Base-by-base conservation (phyloP, 2,329 filamentous ascomycete genomes). In the Rugonectria rugulosa region DNA sequence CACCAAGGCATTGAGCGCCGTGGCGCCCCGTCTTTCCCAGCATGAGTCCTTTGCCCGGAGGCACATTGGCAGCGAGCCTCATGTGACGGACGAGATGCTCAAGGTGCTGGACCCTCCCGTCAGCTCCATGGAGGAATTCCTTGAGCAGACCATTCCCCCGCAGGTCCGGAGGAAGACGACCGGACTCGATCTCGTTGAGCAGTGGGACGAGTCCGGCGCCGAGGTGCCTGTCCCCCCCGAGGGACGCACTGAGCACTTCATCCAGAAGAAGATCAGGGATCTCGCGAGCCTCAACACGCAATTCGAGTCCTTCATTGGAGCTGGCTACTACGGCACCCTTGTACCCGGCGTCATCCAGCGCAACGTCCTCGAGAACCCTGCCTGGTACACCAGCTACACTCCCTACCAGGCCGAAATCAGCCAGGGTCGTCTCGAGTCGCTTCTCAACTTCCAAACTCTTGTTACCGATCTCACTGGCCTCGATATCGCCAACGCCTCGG, bases 361-460 rank as follows among this genome's bases (percentile, higher is more conserved):
- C 68, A 97, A 97, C 71, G 85, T 97, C 11, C 80, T 98, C 47
- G 92, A 98, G 80, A 94, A 89, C 73, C 93, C 94, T 9, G 92
- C 89, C 6, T 98, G 94, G 94, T 98, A 98, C 75, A 98, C 94
- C 40, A 97, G 92, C 78, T 98, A 97, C 75, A 97, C 94, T 0
- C 94, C 94, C 15, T 98, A 97, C 76, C 94, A 98, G 77, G 90
- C 94, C 4, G 94, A 98, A 77, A 97, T 97, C 79, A 97, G 92
- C 72, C 94, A 98, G 77, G 94, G 94, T 24, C 87, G 94, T 48
- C 77, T 98, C 58, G 92, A 97, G 79, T 96, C 92, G 4, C 80
- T 97, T 42, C 80, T 98, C 59, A 98, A 97, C 80, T 98, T 92
- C 79, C 94, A 98, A 79, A 98, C 94, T 14, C 81, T 98, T 76